Percentiles rank a stretch among this genome's conserved stretches.
These are phyloP conservation scores for Phytophthora vignae DNA, from an alignment of 352 stramenopile genomes.

Conservation along the genomic window DNA sequence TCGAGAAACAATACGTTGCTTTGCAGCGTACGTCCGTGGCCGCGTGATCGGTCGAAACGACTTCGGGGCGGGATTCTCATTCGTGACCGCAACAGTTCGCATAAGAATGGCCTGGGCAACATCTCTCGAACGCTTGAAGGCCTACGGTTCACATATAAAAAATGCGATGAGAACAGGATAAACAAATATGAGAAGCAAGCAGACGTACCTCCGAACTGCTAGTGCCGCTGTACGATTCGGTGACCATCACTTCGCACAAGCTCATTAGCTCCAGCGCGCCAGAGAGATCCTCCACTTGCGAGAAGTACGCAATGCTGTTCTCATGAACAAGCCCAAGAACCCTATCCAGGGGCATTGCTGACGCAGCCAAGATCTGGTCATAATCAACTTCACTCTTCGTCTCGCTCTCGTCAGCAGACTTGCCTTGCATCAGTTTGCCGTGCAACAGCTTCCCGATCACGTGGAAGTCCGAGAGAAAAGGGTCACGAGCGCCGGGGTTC, in stretches of 20 bases:
- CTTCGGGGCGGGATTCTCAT: slow-evolving; percentile 65
- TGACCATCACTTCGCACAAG: slow-evolving; percentile 65
- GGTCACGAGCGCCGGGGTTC: slow-evolving; percentile 49
- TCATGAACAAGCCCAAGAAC: slow-evolving; percentile 76
- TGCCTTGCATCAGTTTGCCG: slow-evolving; percentile 55
- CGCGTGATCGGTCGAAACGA: slow-evolving; percentile 80
- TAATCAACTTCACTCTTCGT: slow-evolving; percentile 35
- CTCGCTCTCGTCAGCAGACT: slow-evolving; percentile 12
- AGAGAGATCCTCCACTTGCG: slow-evolving; percentile 74
- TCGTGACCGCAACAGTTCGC: slow-evolving; percentile 76
- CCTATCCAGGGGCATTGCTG: slow-evolving; percentile 61
- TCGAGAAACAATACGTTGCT: slow-evolving; percentile 53
- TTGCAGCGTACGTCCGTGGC: slow-evolving; percentile 55
- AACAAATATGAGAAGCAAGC: background rate
- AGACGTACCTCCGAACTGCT: slow-evolving; percentile 59
- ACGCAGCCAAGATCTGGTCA: slow-evolving; percentile 64
- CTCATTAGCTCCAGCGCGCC: slow-evolving; percentile 78
- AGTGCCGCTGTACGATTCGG: slow-evolving; percentile 57
- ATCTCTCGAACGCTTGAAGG: slow-evolving; percentile 62
- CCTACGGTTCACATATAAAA: slow-evolving; percentile 36
- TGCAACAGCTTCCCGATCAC: slow-evolving; percentile 83
- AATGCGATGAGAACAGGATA: background rate
- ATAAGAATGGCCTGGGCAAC: slow-evolving; percentile 65
- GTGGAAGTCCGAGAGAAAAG: slow-evolving; percentile 86
- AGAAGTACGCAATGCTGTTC: slow-evolving; percentile 79